These are phyloP conservation scores for Phlebiopsis flavidoalba DNA, from an alignment of 768 basidiomycete genomes.

Conservation along the genomic window DNA sequence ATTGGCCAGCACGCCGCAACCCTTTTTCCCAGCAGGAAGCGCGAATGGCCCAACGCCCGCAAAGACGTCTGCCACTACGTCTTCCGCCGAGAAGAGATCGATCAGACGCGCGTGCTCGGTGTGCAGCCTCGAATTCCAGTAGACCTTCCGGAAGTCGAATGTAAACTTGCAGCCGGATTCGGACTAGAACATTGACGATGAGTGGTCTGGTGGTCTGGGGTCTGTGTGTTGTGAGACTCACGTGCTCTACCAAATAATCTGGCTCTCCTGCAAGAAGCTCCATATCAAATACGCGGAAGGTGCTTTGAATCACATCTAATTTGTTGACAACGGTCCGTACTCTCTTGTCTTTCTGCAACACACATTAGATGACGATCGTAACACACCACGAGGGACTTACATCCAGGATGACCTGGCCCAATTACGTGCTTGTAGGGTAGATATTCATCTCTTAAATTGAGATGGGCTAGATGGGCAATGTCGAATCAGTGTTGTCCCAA, in stretches of 20 bases:
- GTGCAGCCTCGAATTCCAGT: slow-evolving; percentile 96
- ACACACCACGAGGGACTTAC: slow-evolving; percentile 38
- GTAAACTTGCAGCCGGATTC: slow-evolving; percentile 85
- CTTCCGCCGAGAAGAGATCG: slow-evolving; percentile 59
- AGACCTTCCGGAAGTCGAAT: slow-evolving; percentile 93
- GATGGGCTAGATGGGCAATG: slow-evolving; percentile 54
- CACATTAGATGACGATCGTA: background rate
- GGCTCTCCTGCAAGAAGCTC: slow-evolving; percentile 91
- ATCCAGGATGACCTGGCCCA: slow-evolving; percentile 87
- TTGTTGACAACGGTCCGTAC: slow-evolving; percentile 95
- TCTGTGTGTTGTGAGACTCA: slow-evolving; percentile 31
- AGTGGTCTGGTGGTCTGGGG: background rate
- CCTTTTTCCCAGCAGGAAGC: slow-evolving; percentile 87
- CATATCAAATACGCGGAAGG: slow-evolving; percentile 95
- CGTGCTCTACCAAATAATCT: slow-evolving; percentile 83
- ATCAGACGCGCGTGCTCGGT: slow-evolving; percentile 90
- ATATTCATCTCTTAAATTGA: slow-evolving; percentile 89
- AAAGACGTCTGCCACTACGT: slow-evolving; percentile 89
- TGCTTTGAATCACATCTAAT: slow-evolving; percentile 74
- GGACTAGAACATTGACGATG: slow-evolving; percentile 37
- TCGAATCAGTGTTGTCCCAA: background rate
- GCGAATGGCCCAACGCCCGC: slow-evolving; percentile 98
- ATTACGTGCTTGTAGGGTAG: slow-evolving; percentile 88
- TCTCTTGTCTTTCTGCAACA: slow-evolving; percentile 72
- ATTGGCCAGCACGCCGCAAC: slow-evolving; percentile 86